Evolutionary conservation across 768 basidiomycete species (phyloP), one percentile per base, ranked within the genome.

Genomic region (Rhodosporidiobolus sp.): DNA sequence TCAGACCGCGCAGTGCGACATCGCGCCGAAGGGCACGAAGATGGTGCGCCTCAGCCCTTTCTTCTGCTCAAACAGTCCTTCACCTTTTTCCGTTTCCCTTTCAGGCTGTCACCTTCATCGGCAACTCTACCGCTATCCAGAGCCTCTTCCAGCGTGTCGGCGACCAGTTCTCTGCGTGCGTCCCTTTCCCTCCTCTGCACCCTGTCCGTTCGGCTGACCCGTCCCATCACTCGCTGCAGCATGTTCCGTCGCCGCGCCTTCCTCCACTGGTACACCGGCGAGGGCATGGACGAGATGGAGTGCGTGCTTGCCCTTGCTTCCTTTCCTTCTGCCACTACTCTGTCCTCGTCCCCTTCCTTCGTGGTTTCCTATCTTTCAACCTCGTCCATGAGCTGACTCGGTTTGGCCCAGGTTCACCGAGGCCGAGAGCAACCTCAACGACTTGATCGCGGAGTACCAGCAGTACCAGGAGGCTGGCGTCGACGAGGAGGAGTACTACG

Each of bases 141-240:
- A 93, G 95, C 82, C 86, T 98, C 77, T 97, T 98, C 91, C 93
- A 94, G 86, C 94, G 95, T 85, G 93, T 98, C 81, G 90, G 89
- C 77, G 93, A 95, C 81, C 94, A 97, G 82, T 98, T 99, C 87
- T 91, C 92, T 73, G 92, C 92, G 38, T 43, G 14, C 38, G 38
- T 14, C 14, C 38, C 38, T 14, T 43, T 14, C 7, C 49, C 9
- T 7, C 19, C 49, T 49, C n/a, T n/a, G n/a, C n/a, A n/a, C n/a
- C n/a, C n/a, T n/a, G n/a, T n/a, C n/a, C n/a, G n/a, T n/a, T n/a
- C n/a, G n/a, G n/a, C n/a, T n/a, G n/a, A n/a, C n/a, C n/a, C n/a
- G n/a, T n/a, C n/a, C n/a, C n/a, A n/a, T n/a, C n/a, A n/a, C n/a
- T n/a, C n/a, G n/a, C n/a, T 43, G 38, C 35, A 43, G 24, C 16